phyloP scores from a whole-genome alignment of 225 moss, liverwort and hornwort species.

The Thuidium tamariscinum region DNA sequence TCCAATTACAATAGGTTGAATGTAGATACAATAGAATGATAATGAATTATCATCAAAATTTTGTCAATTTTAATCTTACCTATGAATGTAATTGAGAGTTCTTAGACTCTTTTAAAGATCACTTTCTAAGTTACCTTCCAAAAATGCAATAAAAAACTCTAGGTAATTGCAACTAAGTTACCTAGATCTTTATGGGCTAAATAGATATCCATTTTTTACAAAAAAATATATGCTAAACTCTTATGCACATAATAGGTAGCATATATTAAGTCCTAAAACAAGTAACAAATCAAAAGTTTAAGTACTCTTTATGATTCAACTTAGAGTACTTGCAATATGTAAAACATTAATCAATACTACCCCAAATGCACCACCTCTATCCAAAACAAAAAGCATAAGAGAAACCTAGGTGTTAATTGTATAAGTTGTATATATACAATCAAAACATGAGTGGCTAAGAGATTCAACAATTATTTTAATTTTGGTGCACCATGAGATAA shows the following conservation, averaged over 20 bases:
- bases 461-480: no score
- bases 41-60: neutral
- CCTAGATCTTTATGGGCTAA: rapidly evolving
- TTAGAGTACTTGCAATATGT: no score
- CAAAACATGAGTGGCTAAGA: neutral
- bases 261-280: no score
- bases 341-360: no score
- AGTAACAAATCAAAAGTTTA: no score
- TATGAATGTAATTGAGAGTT: neutral
- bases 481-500: no score
- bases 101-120: neutral
- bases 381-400: neutral
- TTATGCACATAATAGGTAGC: neutral
- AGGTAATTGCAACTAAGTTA: rapidly evolving
- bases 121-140: rapidly evolving
- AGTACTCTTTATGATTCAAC: no score
- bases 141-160: neutral
- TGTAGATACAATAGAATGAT: rapidly evolving
- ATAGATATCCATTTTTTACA: neutral
- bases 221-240: neutral
- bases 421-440: neutral
- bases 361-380: neutral
- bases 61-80: rapidly evolving
- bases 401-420: neutral
- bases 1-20: neutral